phyloP scores from a whole-genome alignment of 2,329 filamentous ascomycete species.

The Aureobasidium uvarum region DNA sequence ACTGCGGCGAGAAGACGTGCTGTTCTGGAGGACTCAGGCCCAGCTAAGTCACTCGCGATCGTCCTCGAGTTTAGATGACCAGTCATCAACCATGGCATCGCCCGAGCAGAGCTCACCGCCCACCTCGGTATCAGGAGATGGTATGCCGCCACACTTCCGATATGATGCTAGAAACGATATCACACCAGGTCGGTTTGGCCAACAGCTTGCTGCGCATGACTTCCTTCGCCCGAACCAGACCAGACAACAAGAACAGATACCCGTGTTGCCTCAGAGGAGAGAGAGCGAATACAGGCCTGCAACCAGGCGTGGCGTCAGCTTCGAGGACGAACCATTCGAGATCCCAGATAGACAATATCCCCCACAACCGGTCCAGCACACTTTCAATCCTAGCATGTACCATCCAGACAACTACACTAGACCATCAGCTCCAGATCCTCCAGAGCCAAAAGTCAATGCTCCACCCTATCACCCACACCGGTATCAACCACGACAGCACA shows the following conservation, averaged over 20 bases:
- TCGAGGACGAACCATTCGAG: not conserved
- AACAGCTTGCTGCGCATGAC: not conserved
- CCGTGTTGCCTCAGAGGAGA: not conserved
- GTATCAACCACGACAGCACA: not conserved
- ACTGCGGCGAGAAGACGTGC: conserved; percentile 12
- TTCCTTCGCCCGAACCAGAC: not conserved
- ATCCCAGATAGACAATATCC: not conserved
- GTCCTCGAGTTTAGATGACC: conserved; percentile 4
- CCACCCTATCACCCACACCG: not conserved
- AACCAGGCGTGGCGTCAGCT: not conserved
- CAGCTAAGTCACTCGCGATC: conserved; percentile 9
- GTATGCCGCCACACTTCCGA: not conserved
- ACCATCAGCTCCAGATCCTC: not conserved
- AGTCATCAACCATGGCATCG: conserved; percentile 6
- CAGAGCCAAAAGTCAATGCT: not conserved
- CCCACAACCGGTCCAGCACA: not conserved
- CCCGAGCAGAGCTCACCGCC: conserved; percentile 10
- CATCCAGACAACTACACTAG: not conserved
- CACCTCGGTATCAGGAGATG: conserved; percentile 6
- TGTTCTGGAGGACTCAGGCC: conserved; percentile 14
- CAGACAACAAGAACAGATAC: not conserved
- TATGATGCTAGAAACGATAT: not conserved
- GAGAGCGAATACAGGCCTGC: not conserved
- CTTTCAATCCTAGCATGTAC: not conserved
- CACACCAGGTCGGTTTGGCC: not conserved